Conservation (phyloP, 2,329 filamentous ascomycete genomes). For the Stylonectria norvegica region DNA sequence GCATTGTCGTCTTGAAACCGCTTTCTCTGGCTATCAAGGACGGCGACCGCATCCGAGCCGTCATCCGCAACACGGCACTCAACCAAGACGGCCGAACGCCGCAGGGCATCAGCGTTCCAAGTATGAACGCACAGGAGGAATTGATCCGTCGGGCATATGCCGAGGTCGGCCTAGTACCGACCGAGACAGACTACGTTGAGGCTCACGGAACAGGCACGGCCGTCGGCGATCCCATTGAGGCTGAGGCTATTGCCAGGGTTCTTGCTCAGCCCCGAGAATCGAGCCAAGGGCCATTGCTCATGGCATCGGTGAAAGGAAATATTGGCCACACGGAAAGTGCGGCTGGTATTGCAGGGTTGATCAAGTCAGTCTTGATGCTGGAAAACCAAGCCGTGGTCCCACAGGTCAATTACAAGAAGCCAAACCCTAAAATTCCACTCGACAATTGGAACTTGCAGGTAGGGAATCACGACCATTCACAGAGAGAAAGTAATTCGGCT, state of each 20-base stretch:
- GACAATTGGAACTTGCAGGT: constrained; percentile 27
- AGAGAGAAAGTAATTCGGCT: neutral
- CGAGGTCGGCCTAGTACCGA: constrained; percentile 29
- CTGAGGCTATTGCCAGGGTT: constrained; percentile 37
- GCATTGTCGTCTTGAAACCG: constrained; percentile 41
- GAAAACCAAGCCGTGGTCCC: constrained; percentile 33
- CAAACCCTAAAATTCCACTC: constrained; percentile 28
- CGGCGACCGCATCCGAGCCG: constrained; percentile 32
- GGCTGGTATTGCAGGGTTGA: constrained; percentile 28
- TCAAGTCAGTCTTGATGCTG: constrained; percentile 29
- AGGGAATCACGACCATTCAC: neutral
- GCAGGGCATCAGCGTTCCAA: constrained; percentile 39
- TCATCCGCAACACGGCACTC: constrained; percentile 37
- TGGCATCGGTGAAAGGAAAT: constrained; percentile 43
- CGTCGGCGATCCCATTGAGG: constrained; percentile 46
- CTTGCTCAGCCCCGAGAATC: constrained; percentile 32
- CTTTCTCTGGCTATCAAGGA: constrained; percentile 40
- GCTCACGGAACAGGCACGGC: constrained; percentile 47
- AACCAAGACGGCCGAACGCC: constrained; percentile 41
- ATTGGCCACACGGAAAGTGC: constrained; percentile 23
- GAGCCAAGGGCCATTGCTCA: constrained; percentile 34
- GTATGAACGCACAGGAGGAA: constrained; percentile 31
- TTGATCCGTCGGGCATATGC: constrained; percentile 35
- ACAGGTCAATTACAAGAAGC: constrained; percentile 27
- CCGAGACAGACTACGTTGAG: constrained; percentile 36